Evolutionary conservation across 805 yeast species (phyloP), one percentile per base, ranked within the genome.

Genomic region (Barnettozyma sp.): DNA sequence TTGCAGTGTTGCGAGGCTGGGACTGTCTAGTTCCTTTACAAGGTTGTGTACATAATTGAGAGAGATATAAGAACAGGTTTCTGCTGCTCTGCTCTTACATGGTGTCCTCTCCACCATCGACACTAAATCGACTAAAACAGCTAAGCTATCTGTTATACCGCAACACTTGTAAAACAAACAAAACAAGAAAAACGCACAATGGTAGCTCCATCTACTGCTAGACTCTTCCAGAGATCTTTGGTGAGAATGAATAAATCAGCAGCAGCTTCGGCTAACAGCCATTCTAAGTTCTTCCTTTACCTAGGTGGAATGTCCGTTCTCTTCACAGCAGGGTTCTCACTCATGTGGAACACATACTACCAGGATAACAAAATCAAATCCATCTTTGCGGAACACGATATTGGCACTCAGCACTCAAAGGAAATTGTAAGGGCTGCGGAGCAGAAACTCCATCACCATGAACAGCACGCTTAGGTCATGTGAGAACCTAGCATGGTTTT

Each of bases 311-410:
- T 49, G 42, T 33, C 47, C 4, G 30, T 36, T 1, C 34, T 50
- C 2, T 43, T 46, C 15, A 40, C 46, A 12, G 20, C 44, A 7
- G 49, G 54, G 35, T 32, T 40, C 22, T 36, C 40, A 12, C 22
- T 39, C 9, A 30, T 50, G 42, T 52, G 46, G 30, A 38, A 39
- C 12, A 44, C 48, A 29, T 52, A 52, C 35, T 52, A 48, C 39
- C 39, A 46, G 42, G 26, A 48, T 27, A 50, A 53, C 42, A 49
- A 49, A 35, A 53, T 53, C 20, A 42, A 46, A 22, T 32, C 44
- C 33, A 52, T 52, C 33, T 53, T 52, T 31, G 38, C 40, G 3
- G 27, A 23, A 13, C 40, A 37, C 15, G 40, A 33, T 20, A 37
- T 37, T 17, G 40, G 40, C 21, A 37, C 40, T 30, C 23, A 18